Conservation (phyloP, 768 basidiomycete species). For the Boletus barrowsii region DNA sequence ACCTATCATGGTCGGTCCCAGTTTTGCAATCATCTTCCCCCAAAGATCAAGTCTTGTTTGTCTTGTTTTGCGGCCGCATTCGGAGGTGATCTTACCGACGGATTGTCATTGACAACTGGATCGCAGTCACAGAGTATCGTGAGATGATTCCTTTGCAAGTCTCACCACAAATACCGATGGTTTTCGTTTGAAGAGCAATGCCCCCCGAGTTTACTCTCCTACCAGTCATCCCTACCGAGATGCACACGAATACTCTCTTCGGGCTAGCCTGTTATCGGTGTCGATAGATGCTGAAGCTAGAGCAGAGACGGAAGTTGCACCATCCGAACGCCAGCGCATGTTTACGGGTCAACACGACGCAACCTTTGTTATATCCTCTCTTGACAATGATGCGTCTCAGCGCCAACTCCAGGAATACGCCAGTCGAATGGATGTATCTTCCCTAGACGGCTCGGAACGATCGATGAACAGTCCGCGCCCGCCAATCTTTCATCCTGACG, state of each 20-base stretch:
- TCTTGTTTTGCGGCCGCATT: slow-evolving; percentile 45
- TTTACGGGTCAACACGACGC: slow-evolving; percentile 6
- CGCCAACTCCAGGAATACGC: slow-evolving; percentile 19
- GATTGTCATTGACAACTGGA: slow-evolving; percentile 37
- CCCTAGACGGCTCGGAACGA: neutral
- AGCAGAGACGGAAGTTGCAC: neutral
- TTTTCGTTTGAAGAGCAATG: slow-evolving; percentile 18
- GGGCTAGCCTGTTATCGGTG: slow-evolving; percentile 17
- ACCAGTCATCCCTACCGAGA: neutral
- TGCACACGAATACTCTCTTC: slow-evolving; percentile 15
- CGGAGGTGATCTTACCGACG: slow-evolving; percentile 47
- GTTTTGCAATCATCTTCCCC: slow-evolving; percentile 39
- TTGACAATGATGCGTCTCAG: neutral
- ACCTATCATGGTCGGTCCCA: slow-evolving; percentile 47
- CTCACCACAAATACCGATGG: slow-evolving; percentile 6
- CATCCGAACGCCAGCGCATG: neutral
- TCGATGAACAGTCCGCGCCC: neutral
- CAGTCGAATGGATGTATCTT: slow-evolving; percentile 2
- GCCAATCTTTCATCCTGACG: neutral
- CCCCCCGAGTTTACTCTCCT: neutral
- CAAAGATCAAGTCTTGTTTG: slow-evolving; percentile 42
- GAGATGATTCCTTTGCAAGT: slow-evolving; percentile 20
- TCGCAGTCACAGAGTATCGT: slow-evolving; percentile 35
- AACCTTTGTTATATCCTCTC: slow-evolving; percentile 6
- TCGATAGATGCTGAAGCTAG: neutral